Conservation (phyloP, 768 basidiomycete genomes). For the Trametes coccinea region DNA sequence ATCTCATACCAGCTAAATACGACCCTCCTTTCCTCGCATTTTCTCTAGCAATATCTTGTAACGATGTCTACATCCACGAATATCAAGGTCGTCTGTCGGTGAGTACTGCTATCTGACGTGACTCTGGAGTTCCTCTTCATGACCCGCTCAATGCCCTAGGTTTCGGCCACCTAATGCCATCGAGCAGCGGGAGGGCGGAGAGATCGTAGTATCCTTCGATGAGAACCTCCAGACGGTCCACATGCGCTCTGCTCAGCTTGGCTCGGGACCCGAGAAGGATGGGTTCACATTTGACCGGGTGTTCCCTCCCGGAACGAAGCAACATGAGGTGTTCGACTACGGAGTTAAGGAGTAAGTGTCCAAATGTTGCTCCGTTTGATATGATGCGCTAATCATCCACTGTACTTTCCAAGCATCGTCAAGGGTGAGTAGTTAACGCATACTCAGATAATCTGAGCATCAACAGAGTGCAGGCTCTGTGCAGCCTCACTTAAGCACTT, state of each 20-base stretch:
- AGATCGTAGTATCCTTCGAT: constrained; percentile 87
- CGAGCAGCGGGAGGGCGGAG: constrained; percentile 83
- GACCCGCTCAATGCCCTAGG: constrained; percentile 40
- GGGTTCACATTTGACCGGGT: constrained; percentile 98
- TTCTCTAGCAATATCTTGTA: constrained; percentile 31
- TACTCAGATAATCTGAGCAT: no score
- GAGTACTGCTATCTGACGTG: constrained; percentile 32
- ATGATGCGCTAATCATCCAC: constrained; percentile 37
- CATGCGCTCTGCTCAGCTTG: constrained; percentile 67
- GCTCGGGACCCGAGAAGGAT: constrained; percentile 89
- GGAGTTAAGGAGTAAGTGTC: constrained; percentile 92
- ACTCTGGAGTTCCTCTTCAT: neutral
- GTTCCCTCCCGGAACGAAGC: constrained; percentile 89
- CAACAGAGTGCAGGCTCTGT: no score
- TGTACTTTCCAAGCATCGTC: neutral
- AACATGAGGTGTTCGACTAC: constrained; percentile 96
- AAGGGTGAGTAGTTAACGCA: neutral
- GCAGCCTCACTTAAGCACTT: no score
- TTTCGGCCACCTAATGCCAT: constrained; percentile 95
- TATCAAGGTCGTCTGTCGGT: constrained; percentile 99
- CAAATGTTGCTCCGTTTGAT: constrained; percentile 78
- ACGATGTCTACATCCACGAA: constrained; percentile 79
- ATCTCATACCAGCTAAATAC: constrained; percentile 4
- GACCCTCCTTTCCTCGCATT: constrained; percentile 20
- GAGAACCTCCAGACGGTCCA: constrained; percentile 84